Base-by-base conservation (phyloP, 1,284 basidiomycete genomes). In the Trametes polyzona region DNA sequence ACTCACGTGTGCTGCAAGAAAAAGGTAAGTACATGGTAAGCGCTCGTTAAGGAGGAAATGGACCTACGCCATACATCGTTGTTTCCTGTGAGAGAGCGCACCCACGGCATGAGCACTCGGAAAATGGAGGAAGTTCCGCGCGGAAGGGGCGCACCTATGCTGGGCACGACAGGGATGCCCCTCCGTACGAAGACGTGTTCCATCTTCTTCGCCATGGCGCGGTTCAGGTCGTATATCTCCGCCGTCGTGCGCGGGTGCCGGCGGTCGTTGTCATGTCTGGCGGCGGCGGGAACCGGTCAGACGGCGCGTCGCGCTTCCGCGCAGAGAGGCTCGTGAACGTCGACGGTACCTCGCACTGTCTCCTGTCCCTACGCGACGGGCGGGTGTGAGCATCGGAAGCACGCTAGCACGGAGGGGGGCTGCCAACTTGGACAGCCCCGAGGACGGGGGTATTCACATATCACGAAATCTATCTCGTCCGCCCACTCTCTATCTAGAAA, bases 181-280 rank as follows among this genome's bases (percentile, higher is more conserved):
- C 81, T 85, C 52, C 74, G 79, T 14, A 77, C 71, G 64, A 96
- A 93, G 57, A 90, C 73, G 48, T 82, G 69, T 58, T 86, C 74
- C 87, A 98, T 93, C 72, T 83, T 86, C 21, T 73, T 69, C 7
- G 88, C 84, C 59, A 95, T 80, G 52, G 80, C 76, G 9, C 83
- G 77, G 69, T 97, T 97, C 47, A 90, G 75, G 4, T 83, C 78
- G 66, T 89, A 90, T 59, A 97, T 96, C 74, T 96, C 95, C 52
- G 78, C 78, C 5, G 86, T 81, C 37, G 93, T 93, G 55, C 95
- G 86, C 40, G 95, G 95, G 10, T 88, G 69, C 59, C 83, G 79
- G 55, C 84, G 83, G 74, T 96, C 95, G 69, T 90, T 93, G 71
- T 98, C 95, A 73, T 96, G 95, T 73, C 95, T 93, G 53, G 40